Evolutionary conservation across 2,329 filamentous ascomycete genomes (phyloP), one percentile per base, ranked within the genome.

Genomic region (Exophiala dermatitidis): DNA sequence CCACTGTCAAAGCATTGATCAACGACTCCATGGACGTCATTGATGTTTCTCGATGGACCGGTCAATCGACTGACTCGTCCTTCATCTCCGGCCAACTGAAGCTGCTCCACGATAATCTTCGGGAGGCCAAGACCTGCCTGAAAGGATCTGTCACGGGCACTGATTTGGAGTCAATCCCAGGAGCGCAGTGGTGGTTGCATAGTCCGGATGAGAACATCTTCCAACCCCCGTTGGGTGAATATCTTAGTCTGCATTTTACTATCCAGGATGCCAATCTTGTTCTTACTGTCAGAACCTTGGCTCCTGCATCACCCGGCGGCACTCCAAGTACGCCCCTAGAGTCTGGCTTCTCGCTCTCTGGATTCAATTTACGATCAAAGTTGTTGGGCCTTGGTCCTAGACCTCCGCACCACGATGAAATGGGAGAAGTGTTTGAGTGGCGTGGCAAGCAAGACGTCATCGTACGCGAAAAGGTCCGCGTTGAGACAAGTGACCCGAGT

Each of bases 401-500:
- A 47, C 75, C 82, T 12, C 75, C 84, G 1, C 82, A 84, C 61
- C 86, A 90, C 67, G 86, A 90, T 68, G 91, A 97, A 70, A 83
- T 84, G 59, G 86, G 91, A 56, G 79, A 83, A 36, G 73, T 86
- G 0, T 96, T 95, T 68, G 75, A 73, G 3, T 96, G 79, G 70
- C 56, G 53, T 34, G 74, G 73, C 9, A 79, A 80, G 3, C 77
- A 82, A 52, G 83, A 93, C 57, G 90, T 96, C 2, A 85, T 82
- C 59, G 91, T 97, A 43, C 83, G 85, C 61, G 91, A 96, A 68
- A 96, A 96, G 72, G 81, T 95, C 3, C 79, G 86, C 38, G 85
- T 96, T 1, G 90, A 95, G 69, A 91, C 83, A 64, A 88, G 90
- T 51, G 90, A 97, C 68, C 91, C 91, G 1, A 90, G 83, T 62